Percentiles rank a stretch among this genome's conserved stretches.
These are phyloP conservation scores for Daldinia childiae DNA, from an alignment of 495 filamentous ascomycete species.

Conservation along the genomic window DNA sequence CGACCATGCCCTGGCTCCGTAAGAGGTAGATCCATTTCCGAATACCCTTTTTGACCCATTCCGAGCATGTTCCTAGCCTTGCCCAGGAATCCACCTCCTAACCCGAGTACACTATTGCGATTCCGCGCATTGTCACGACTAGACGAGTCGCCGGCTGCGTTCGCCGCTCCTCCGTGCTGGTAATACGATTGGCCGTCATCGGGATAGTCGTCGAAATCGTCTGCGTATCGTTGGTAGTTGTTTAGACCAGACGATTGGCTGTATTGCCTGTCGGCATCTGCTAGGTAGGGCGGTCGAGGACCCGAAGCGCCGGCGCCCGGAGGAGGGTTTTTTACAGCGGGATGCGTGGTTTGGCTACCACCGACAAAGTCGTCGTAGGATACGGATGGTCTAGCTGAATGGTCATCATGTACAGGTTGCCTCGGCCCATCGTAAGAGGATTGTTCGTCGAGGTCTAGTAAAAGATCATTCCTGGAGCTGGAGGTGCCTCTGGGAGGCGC, in stretches of 20 bases:
- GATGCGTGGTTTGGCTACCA: slow-evolving; percentile 53
- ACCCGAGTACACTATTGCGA: slow-evolving; percentile 84
- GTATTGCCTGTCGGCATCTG: slow-evolving; percentile 65
- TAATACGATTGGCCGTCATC: slow-evolving; percentile 79
- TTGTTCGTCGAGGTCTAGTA: slow-evolving; percentile 77
- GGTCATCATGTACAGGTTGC: slow-evolving; percentile 78
- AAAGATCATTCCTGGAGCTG: slow-evolving; percentile 71
- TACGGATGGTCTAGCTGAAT: slow-evolving; percentile 78
- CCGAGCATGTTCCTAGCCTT: slow-evolving; percentile 89
- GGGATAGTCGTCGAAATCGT: slow-evolving; percentile 77
- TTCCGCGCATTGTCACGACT: slow-evolving; percentile 69
- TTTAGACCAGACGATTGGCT: slow-evolving; percentile 85
- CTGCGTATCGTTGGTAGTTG: slow-evolving; percentile 92
- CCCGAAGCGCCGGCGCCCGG: slow-evolving; percentile 48
- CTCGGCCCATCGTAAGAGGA: slow-evolving; percentile 78
- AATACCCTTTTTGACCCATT: slow-evolving; percentile 85
- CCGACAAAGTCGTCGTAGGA: slow-evolving; percentile 97
- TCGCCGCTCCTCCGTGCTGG: slow-evolving; percentile 67
- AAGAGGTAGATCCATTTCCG: slow-evolving; percentile 96
- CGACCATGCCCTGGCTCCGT: slow-evolving; percentile 72
- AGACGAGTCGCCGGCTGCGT: slow-evolving; percentile 53
- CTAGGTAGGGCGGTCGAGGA: slow-evolving; percentile 67
- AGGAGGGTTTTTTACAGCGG: slow-evolving; percentile 55
- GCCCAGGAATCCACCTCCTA: slow-evolving; percentile 88
- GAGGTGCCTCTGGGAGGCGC: slow-evolving; percentile 64